These are phyloP conservation scores for Eutrema japonicum DNA, from an alignment of 345 rosid species.

Conservation along the genomic window DNA sequence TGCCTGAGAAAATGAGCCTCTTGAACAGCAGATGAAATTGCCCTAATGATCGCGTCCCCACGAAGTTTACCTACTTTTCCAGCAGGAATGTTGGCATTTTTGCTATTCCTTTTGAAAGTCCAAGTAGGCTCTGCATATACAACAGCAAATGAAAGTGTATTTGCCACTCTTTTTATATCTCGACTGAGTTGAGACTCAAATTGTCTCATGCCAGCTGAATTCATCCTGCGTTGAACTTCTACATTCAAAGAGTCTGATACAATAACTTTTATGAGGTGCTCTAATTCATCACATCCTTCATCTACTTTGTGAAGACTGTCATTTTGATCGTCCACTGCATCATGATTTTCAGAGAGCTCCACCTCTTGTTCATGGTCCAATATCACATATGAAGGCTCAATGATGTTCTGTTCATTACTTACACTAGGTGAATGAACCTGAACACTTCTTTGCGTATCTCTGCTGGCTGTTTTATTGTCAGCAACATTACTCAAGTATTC, in stretches of 20 bases:
- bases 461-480: conserved; percentile 42
- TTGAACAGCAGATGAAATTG: conserved; percentile 74
- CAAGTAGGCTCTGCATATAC: conserved; percentile 46
- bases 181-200: conserved; percentile 56
- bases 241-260: conserved; percentile 67
- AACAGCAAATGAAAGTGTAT: conserved; percentile 65
- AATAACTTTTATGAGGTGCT: conserved; percentile 60
- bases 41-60: conserved; percentile 62
- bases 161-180: conserved; percentile 74
- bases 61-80: conserved; percentile 60
- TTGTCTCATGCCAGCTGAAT: conserved; percentile 60
- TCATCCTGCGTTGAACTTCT: conserved; percentile 74
- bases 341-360: conserved; percentile 49
- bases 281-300: conserved; percentile 51
- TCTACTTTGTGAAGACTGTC: conserved; percentile 41
- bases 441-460: conserved; percentile 37
- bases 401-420: conserved; percentile 46
- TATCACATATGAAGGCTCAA: conserved; percentile 74
- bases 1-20: conserved; percentile 65
- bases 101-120: conserved; percentile 49
- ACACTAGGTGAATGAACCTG: conserved; percentile 41
- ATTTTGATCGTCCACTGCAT: conserved; percentile 34
- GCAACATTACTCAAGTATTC: conserved; percentile 47
- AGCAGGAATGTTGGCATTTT: conserved; percentile 36
- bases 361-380: conserved; percentile 58